A percentile compares a stretch with the other conserved stretches of the same genome.
These are phyloP conservation scores for Carex arenaria DNA, from an alignment of 202 grass and related monocot genomes.

Conservation along the genomic window DNA sequence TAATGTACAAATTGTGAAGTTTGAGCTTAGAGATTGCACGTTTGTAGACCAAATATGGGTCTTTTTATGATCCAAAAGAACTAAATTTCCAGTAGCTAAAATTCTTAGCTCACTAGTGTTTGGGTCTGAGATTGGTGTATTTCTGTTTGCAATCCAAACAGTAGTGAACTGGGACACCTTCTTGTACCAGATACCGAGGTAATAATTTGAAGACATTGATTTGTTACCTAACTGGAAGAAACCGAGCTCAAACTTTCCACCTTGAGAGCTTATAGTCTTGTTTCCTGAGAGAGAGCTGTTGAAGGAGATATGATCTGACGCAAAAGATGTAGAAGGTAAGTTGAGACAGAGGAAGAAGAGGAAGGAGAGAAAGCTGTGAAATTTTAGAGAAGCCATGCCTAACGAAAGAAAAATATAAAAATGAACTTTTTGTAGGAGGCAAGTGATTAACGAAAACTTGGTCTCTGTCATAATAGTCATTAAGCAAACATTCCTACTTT, in stretches of 20 bases:
- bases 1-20: slow-evolving; percentile 6
- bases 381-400: background rate
- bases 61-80: slow-evolving; percentile 16
- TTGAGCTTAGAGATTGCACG: background rate
- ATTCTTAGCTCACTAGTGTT: slow-evolving; percentile 21
- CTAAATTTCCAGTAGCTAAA: slow-evolving; percentile 17
- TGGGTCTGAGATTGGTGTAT: slow-evolving; percentile 23
- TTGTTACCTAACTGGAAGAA: background rate
- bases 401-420: too few relatives aligned
- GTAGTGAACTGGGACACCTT: slow-evolving; percentile 10
- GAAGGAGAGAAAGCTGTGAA: background rate
- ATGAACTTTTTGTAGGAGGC: too few relatives aligned
- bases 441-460: too few relatives aligned
- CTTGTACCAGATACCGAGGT: slow-evolving; percentile 49
- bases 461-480: too few relatives aligned
- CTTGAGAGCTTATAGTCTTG: background rate
- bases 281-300: background rate
- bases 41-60: slow-evolving; percentile 32
- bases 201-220: slow-evolving; percentile 5
- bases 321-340: background rate
- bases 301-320: background rate
- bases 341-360: background rate
- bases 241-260: background rate
- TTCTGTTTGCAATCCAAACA: slow-evolving; percentile 44
- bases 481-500: too few relatives aligned